Conservation (phyloP, 345 rosid genomes). For the Bretschneidera sinensis region DNA sequence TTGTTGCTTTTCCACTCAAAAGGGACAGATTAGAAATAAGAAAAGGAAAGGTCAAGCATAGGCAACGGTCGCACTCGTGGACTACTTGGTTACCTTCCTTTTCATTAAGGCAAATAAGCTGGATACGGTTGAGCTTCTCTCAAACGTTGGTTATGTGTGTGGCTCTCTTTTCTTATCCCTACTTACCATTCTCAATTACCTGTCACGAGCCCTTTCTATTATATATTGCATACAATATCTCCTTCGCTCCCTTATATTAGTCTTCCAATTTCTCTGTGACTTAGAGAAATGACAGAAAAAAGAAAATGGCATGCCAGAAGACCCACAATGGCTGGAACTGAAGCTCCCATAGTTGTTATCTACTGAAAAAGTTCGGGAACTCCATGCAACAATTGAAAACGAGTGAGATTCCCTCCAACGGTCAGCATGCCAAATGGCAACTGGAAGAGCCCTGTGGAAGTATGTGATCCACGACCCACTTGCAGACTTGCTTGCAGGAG, state of each 20-base stretch:
- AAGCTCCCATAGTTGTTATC: conserved; percentile 48
- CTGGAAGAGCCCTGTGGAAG: conserved; percentile 93
- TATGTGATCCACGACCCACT: conserved; percentile 71
- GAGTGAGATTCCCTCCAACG: conserved; percentile 63
- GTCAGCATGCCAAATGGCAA: conserved; percentile 90
- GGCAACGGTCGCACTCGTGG: conserved; percentile 43
- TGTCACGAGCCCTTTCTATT: neutral
- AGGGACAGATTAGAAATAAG: conserved; percentile 32
- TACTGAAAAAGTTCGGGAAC: conserved; percentile 40
- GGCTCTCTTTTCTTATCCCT: conserved; percentile 98
- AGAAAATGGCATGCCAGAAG: conserved; percentile 34
- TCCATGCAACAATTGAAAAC: conserved; percentile 55
- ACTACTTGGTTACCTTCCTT: conserved; percentile 42
- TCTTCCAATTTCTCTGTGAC: conserved; percentile 12
- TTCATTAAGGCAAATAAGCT: conserved; percentile 33
- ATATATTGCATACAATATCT: conserved; percentile 28
- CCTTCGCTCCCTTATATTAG: conserved; percentile 13
- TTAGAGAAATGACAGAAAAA: conserved; percentile 37
- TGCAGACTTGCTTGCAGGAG: conserved; percentile 82
- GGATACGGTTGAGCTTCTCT: conserved; percentile 48
- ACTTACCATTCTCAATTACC: conserved; percentile 19
- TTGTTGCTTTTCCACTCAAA: conserved; percentile 14
- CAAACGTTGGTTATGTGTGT: conserved; percentile 70
- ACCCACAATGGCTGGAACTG: conserved; percentile 45
- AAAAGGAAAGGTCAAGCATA: conserved; percentile 25